Evolutionary conservation across 2,329 filamentous ascomycete genomes (phyloP).

Genomic region (Ophiostoma ulmi): DNA sequence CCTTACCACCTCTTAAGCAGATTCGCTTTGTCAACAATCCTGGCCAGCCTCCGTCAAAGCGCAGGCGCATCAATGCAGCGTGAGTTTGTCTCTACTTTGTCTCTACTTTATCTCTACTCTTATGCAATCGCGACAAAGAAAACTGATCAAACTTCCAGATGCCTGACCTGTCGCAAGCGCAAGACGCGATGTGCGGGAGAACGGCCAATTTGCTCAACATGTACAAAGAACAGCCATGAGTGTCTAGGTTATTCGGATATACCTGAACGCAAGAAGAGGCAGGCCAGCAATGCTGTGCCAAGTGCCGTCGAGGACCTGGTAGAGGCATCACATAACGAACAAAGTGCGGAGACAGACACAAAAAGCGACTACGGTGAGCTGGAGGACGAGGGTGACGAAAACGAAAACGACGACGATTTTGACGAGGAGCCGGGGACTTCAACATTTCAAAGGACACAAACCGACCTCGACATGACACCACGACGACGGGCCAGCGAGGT

Average conservation of each 20-base stretch:
- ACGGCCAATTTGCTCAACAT: conserved; percentile 66
- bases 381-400: conserved; percentile 27
- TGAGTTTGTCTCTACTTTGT: conserved; percentile 40
- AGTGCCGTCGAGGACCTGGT: not conserved
- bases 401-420: conserved; percentile 27
- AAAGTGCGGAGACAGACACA: not conserved
- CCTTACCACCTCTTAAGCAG: conserved; percentile 48
- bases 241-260: conserved; percentile 63
- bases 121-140: not conserved
- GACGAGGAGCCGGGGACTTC: not conserved
- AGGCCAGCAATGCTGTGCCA: not conserved
- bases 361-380: not conserved
- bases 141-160: conserved; percentile 40
- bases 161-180: conserved; percentile 67
- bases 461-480: conserved; percentile 14
- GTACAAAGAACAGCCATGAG: conserved; percentile 62
- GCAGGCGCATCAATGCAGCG: conserved; percentile 73
- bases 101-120: not conserved
- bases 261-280: conserved; percentile 29
- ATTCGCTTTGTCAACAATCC: conserved; percentile 80
- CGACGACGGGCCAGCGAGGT: not conserved
- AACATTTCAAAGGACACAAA: conserved; percentile 38
- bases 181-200: conserved; percentile 73
- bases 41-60: conserved; percentile 73
- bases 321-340: no score